Evolutionary conservation across 2,329 filamentous ascomycete species (phyloP), one percentile per base, ranked within the genome.

Genomic region (Fusarium goolgardi): DNA sequence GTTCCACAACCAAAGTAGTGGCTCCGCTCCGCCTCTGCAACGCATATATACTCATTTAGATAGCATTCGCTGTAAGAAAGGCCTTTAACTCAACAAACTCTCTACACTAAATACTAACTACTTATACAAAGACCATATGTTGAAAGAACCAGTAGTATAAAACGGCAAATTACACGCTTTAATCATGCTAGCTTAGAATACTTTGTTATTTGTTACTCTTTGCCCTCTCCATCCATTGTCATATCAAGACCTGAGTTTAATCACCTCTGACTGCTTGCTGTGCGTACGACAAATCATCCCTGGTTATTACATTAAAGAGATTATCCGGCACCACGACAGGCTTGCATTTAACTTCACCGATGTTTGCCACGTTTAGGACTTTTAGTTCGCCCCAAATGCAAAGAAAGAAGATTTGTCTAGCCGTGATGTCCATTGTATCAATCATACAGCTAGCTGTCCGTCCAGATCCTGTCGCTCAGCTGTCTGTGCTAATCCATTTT

Each of bases 11-110:
- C 53, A 53, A 58, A 59, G 52, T 59, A 31, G 55, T 52, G 52
- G 65, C 55, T 58, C 66, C 62, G 57, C 65, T 69, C 65, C 65
- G 66, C 66, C 66, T 53, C 65, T 35, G 39, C 44, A 65, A 63
- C 66, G 49, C 62, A 62, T 69, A 62, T 69, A 66, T 53, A 60
- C 51, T 37, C 32, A 37, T 40, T 53, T 21, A 21, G 21, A 21
- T 11, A 46, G 25, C 56, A 45, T 61, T 40, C n/a, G 40, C 13
- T 60, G 25, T 51, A 59, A 59, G 39, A 51, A 21, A 41, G 8
- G 18, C 50, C 44, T 12, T 20, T 29, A 29, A 29, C 27, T 29
- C 10, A 29, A 11, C 27, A 27, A 10, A 27, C 10, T 11, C 27
- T 29, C 27, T 29, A 29, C 27, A 29, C 9, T 29, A 29, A 23